Base-by-base conservation (phyloP, 2,329 filamentous ascomycete species). In the Xylaria sp. region DNA sequence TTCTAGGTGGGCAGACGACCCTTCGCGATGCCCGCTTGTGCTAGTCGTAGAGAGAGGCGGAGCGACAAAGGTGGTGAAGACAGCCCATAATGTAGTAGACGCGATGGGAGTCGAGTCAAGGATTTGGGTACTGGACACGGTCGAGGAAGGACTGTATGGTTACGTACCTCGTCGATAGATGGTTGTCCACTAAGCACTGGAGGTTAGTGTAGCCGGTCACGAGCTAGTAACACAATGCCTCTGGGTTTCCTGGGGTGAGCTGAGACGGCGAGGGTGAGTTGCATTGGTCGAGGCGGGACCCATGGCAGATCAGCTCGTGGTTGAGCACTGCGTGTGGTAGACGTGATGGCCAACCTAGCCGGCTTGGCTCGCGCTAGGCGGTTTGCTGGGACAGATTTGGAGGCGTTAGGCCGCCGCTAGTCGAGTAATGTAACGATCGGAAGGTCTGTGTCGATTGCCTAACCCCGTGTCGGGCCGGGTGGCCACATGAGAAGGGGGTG, bases 301-400 rank as follows among this genome's bases (percentile, higher is more conserved):
- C 66, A 67, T 67, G 69, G 67, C 63, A 67, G 68, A 71, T 70
- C 67, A 70, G 65, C 69, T 70, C 64, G 66, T 65, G 67, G 67
- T 60, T 64, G 62, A 65, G 51, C 46, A 58, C 53, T 65, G 64
- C 41, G 63, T 55, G 58, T 56, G 61, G 62, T 52, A 40, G 63
- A 31, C 25, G 21, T 21, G 54, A 35, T 63, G 62, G 66, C 61
- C 59, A 54, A 66, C 65, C 62, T 68, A 63, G 68, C 67, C 66
- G 64, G 55, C 60, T 62, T 64, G 62, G 66, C 59, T 65, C 54
- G 51, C 63, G 63, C 65, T 69, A 69, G 60, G 64, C 58, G 49
- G 64, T 55, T 63, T 66, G 61, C 63, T 68, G 68, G 66, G 65
- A 68, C 63, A 53, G 66, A 66, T 66, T 70, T 67, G 63, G 61